A percentile compares a stretch with the other conserved stretches of the same genome.
These are phyloP conservation scores for Tetracladium marchalianum DNA, from an alignment of 495 filamentous ascomycete genomes.

Conservation along the genomic window DNA sequence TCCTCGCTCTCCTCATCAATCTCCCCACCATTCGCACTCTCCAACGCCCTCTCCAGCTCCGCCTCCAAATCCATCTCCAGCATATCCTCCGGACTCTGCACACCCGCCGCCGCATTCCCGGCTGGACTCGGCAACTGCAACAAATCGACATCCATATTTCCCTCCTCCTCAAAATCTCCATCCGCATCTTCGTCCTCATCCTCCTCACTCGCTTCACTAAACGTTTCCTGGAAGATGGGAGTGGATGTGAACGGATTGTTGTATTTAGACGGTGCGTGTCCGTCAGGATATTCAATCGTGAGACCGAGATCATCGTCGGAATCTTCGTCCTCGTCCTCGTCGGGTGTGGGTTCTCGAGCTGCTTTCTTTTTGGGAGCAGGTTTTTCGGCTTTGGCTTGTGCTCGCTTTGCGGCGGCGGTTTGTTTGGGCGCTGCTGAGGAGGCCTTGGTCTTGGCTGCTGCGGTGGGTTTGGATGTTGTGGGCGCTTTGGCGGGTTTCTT, in stretches of 20 bases:
- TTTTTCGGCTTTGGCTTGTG: constrained; percentile 9
- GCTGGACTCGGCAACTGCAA: constrained; percentile 20
- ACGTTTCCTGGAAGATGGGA: constrained; percentile 10
- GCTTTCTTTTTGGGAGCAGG: constrained; percentile 15
- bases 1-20: constrained; percentile 23
- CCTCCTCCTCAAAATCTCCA: constrained; percentile 14
- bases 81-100: constrained; percentile 17
- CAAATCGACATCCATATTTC: constrained; percentile 20
- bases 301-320: constrained; percentile 17
- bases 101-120: constrained; percentile 7
- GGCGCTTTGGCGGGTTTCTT: constrained; percentile 1
- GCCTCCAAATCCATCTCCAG: constrained; percentile 17
- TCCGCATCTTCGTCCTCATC: constrained; percentile 15
- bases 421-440: constrained; percentile 11
- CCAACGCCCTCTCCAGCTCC: constrained; percentile 18
- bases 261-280: not conserved
- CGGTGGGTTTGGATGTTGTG: not conserved
- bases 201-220: constrained; percentile 14
- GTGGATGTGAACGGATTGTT: constrained; percentile 1
- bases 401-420: constrained; percentile 4
- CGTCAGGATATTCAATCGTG: constrained; percentile 20
- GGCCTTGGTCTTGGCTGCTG: constrained; percentile 9
- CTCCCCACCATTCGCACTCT: constrained; percentile 1
- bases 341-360: constrained; percentile 17
- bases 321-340: constrained; percentile 17